Conservation (phyloP, 2,329 filamentous ascomycete genomes). For the Trichoderma atroviride region DNA sequence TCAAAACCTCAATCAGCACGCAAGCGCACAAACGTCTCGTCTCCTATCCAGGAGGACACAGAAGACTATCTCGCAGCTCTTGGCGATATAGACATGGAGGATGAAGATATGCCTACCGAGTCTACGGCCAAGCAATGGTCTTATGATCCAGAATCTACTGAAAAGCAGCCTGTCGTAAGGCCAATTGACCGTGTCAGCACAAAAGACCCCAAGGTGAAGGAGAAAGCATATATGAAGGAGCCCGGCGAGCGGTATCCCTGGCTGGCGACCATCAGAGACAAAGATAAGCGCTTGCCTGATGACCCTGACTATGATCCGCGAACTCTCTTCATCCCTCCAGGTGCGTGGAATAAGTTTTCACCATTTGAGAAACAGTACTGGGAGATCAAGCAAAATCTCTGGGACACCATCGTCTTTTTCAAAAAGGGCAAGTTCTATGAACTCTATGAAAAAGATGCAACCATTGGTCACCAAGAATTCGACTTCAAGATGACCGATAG, state of each 20-base stretch:
- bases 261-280: conserved; percentile 84
- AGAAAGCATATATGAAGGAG: conserved; percentile 78
- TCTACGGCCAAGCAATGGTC: conserved; percentile 86
- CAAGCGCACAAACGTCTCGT: conserved; percentile 64
- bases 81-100: conserved; percentile 56
- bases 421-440: conserved; percentile 99
- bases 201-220: conserved; percentile 47
- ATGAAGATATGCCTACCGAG: conserved; percentile 59
- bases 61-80: conserved; percentile 44
- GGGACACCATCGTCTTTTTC: conserved; percentile 98
- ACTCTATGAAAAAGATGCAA: conserved; percentile 96
- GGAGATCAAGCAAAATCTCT: conserved; percentile 98
- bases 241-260: conserved; percentile 87
- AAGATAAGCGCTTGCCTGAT: conserved; percentile 74
- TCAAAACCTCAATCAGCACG: conserved; percentile 55
- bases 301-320: conserved; percentile 90
- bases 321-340: conserved; percentile 85
- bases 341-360: conserved; percentile 80
- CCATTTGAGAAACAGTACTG: conserved; percentile 98
- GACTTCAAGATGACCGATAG: conserved; percentile 97
- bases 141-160: conserved; percentile 54
- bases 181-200: conserved; percentile 36
- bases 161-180: conserved; percentile 42
- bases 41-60: conserved; percentile 35
- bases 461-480: conserved; percentile 92